Evolutionary conservation across 2,329 filamentous ascomycete genomes (phyloP), one percentile per base, ranked within the genome.

Genomic region (Botrytis squamosa): DNA sequence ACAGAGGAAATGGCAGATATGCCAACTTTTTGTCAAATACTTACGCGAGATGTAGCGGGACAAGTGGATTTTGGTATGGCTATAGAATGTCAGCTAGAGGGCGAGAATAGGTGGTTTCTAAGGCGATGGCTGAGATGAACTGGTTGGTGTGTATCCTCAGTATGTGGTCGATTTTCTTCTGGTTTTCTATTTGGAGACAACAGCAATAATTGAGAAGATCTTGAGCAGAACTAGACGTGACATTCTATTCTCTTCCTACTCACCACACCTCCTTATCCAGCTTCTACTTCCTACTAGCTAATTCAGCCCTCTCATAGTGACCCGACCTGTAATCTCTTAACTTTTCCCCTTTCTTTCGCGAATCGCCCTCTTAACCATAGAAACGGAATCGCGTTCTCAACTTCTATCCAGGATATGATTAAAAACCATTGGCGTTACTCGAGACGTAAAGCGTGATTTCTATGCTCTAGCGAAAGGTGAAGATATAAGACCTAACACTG

Each of bases 181-280:
- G n/a, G 3, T 38, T 66, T n/a, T 22, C 3, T 8, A 4, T 40
- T 29, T 20, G 9, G 16, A 16, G 25, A 18, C 4, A 3, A 9
- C 1, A 12, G n/a, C n/a, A n/a, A n/a, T n/a, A n/a, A n/a, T n/a
- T n/a, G n/a, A n/a, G n/a, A n/a, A n/a, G n/a, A n/a, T n/a, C n/a
- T n/a, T n/a, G n/a, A n/a, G n/a, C n/a, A n/a, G n/a, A n/a, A 20
- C 2, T 16, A 4, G 5, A 66, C 3, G 7, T 49, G 42, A 4
- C 5, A 33, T 18, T 7, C 10, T 29, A 12, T 22, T 66, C 16
- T 12, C 3, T 6, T 29, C 8, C 29, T 40, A 20, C 14, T 52
- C n/a, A 12, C 16, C 25, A n/a, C 10, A 52, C 25, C 5, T 4
- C 10, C 2, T 3, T 0, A 52, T 1, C 2, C 4, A n/a, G 6